Conservation (phyloP, 2,329 filamentous ascomycete species). For the Ceratocystis eucalypticola region DNA sequence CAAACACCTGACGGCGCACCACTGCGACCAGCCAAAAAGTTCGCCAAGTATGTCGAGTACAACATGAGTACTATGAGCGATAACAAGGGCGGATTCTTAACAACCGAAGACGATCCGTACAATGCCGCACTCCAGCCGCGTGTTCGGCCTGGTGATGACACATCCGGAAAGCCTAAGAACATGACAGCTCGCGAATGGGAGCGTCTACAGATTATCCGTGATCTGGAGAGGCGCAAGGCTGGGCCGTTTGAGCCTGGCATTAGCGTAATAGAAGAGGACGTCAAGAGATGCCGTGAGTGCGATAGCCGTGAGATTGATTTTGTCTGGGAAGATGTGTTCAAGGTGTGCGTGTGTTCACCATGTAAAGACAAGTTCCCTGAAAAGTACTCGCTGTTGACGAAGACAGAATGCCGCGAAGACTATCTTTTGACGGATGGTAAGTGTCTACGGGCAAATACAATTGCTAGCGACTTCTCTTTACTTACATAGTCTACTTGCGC, state of each 20-base stretch:
- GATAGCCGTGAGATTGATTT: conserved; percentile 77
- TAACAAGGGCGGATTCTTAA: conserved; percentile 89
- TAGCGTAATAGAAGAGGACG: conserved; percentile 54
- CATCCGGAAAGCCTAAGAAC: conserved; percentile 60
- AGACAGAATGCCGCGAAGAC: conserved; percentile 91
- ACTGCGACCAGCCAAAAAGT: conserved; percentile 70
- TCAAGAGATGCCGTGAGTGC: conserved; percentile 75
- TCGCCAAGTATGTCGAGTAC: conserved; percentile 91
- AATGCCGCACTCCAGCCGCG: conserved; percentile 54
- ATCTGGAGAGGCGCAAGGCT: conserved; percentile 56
- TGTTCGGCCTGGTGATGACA: conserved; percentile 26
- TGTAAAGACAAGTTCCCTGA: conserved; percentile 88
- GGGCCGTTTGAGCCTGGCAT: conserved; percentile 83
- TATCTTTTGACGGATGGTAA: conserved; percentile 84
- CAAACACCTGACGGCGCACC: conserved; percentile 41
- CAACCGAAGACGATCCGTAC: conserved; percentile 78
- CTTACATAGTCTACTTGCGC: conserved; percentile 10
- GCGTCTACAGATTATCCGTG: conserved; percentile 58
- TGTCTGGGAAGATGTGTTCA: conserved; percentile 81
- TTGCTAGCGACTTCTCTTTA: neutral
- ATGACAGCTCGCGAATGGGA: conserved; percentile 94
- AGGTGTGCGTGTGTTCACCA: conserved; percentile 56
- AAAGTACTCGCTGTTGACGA: conserved; percentile 88
- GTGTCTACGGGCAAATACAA: conserved; percentile 25
- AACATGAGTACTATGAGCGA: conserved; percentile 97